Conservation (phyloP, 257 asterid genomes). For the Coffea eugenioides region DNA sequence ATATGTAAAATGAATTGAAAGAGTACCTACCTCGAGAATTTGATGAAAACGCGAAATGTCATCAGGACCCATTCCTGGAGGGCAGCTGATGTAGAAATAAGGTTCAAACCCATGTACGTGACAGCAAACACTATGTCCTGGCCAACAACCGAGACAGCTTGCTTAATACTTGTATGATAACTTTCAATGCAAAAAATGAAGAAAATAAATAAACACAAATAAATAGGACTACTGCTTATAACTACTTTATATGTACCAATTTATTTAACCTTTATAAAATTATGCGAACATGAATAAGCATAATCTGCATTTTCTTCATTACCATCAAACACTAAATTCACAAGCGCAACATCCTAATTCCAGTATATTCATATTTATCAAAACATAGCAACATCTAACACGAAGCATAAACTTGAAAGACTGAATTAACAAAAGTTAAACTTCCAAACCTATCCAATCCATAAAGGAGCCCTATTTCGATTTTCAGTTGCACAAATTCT, state of each 20-base stretch:
- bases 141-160: constrained; percentile 23
- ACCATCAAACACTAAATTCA: background rate
- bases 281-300: background rate
- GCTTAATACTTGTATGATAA: constrained; percentile 13
- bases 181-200: background rate
- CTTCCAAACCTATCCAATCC: background rate
- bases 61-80: constrained; percentile 97
- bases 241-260: background rate
- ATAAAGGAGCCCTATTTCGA: background rate
- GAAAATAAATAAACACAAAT: too few species aligned
- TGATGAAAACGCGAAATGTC: constrained; percentile 90
- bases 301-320: background rate
- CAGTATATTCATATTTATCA: background rate
- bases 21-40: constrained; percentile 75
- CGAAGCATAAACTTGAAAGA: background rate
- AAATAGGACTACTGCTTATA: background rate
- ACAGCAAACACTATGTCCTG: constrained; percentile 98
- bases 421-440: background rate
- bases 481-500: background rate
- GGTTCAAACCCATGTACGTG: constrained; percentile 95
- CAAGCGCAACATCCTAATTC: background rate
- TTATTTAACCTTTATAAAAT: background rate
- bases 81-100: constrained; percentile 86
- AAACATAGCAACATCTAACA: background rate
- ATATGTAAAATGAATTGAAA: background rate